phyloP scores from a whole-genome alignment of 2,329 filamentous ascomycete species.

The Calycina marina region DNA sequence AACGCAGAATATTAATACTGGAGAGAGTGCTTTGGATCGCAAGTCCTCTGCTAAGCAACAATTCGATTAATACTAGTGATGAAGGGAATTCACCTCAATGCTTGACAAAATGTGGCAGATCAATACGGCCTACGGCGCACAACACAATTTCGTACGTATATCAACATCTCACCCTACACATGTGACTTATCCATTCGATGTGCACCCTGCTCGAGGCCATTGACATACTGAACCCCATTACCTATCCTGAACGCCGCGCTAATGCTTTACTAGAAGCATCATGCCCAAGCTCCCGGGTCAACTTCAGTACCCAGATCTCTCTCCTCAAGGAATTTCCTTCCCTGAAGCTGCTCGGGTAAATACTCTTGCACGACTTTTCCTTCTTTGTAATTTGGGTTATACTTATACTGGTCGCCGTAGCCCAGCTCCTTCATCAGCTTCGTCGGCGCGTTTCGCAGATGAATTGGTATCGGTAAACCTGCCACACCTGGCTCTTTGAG shows the following conservation, averaged over 20 bases:
- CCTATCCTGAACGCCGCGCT: background rate
- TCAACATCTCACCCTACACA: too few relatives aligned
- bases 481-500: conserved; percentile 74
- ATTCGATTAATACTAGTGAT: too few relatives aligned
- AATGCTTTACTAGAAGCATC: conserved; percentile 3
- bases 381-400: conserved; percentile 79
- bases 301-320: conserved; percentile 63
- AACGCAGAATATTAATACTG: conserved; percentile 9
- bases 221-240: too few relatives aligned
- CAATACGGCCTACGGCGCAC: too few relatives aligned
- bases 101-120: too few relatives aligned
- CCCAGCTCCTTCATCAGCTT: conserved; percentile 85
- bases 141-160: too few relatives aligned
- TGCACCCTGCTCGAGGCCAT: too few relatives aligned
- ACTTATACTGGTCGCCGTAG: conserved; percentile 87
- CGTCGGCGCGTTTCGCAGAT: conserved; percentile 85
- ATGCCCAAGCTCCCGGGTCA: conserved; percentile 37
- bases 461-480: conserved; percentile 66
- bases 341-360: conserved; percentile 62
- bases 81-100: too few relatives aligned
- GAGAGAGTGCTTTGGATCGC: conserved; percentile 12
- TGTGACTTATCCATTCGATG: too few relatives aligned
- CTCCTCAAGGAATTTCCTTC: conserved; percentile 63
- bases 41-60: too few relatives aligned
- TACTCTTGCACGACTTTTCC: conserved; percentile 80